Evolutionary conservation across 768 basidiomycete species (phyloP), one percentile per base, ranked within the genome.

Genomic region (Tulasnella sp.): DNA sequence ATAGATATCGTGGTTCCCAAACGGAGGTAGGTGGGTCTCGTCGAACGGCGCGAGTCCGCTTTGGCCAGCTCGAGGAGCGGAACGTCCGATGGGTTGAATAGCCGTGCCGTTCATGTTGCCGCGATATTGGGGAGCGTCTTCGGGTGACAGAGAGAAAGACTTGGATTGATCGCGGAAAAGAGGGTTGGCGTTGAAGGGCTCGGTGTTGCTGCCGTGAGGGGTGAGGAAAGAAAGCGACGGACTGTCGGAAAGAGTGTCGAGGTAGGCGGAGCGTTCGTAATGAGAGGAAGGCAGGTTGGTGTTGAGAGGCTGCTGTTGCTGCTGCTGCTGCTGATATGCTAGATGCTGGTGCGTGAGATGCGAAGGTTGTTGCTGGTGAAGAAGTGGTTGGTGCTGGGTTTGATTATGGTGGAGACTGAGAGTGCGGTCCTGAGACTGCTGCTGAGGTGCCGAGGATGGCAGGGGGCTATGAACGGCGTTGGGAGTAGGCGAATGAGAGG

Each of bases 181-280:
- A 40, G 32, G 15, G 26, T 48, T 74, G 51, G 40, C 5, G 44
- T 46, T 42, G 75, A 67, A 75, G 29, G 5, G 57, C 32, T 75
- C 57, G 75, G 32, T 37, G 39, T 39, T 40, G 70, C 37, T 29
- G 70, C 18, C n/a, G 70, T 55, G 75, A 35, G 75, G 48, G 26
- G 75, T 39, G 55, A 75, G 75, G 35, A 67, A 51, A n/a, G 75
- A 67, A n/a, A 75, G 40, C 26, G 51, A 57, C 39, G 75, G 61
- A 40, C 55, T 61, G 55, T 76, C 75, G 40, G 75, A 76, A 61
- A 76, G 48, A 61, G 75, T 32, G 75, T 76, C 75, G 75, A 76
- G 75, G 55, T 76, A 76, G 75, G 75, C 69, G 16, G 75, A 76
- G 75, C 51, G 37, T 51, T 57, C 55, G 75, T 35, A 76, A 61